Evolutionary conservation across 148 eudicot species (phyloP).

Genomic region (Nyssa sinensis): DNA sequence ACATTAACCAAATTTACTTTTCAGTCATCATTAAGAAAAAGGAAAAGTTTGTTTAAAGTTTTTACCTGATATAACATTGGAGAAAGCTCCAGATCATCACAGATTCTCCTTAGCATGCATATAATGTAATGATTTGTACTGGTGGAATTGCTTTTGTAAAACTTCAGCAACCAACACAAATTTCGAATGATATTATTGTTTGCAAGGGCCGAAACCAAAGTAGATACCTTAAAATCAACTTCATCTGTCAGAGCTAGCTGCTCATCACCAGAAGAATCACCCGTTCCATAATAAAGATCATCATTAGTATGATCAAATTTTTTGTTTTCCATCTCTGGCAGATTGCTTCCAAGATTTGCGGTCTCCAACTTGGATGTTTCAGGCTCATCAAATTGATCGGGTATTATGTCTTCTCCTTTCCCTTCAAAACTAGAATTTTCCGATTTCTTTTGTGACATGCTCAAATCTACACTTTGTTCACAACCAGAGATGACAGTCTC

Average conservation of each 20-base stretch:
- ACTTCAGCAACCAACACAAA: conserved; percentile 89
- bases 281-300: conserved; percentile 33
- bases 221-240: conserved; percentile 76
- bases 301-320: conserved; percentile 34
- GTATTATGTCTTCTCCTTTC: conserved; percentile 26
- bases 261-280: conserved; percentile 76
- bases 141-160: conserved; percentile 71
- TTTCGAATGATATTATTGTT: conserved; percentile 52
- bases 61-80: conserved; percentile 99
- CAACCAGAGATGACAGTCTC: conserved; percentile 25
- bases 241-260: conserved; percentile 55
- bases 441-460: conserved; percentile 21
- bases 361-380: conserved; percentile 29
- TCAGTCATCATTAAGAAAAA: conserved; percentile 1
- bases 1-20: conserved; percentile 15
- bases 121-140: conserved; percentile 82
- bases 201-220: conserved; percentile 76
- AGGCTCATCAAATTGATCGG: conserved; percentile 28
- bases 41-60: neutral
- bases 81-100: conserved; percentile 92
- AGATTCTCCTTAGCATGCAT: conserved; percentile 67
- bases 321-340: conserved; percentile 33
- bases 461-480: conserved; percentile 26
- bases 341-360: conserved; percentile 23
- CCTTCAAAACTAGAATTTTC: conserved; percentile 25